These are phyloP conservation scores for Lablab purpureus DNA, from an alignment of 306 rosid species.

Conservation along the genomic window DNA sequence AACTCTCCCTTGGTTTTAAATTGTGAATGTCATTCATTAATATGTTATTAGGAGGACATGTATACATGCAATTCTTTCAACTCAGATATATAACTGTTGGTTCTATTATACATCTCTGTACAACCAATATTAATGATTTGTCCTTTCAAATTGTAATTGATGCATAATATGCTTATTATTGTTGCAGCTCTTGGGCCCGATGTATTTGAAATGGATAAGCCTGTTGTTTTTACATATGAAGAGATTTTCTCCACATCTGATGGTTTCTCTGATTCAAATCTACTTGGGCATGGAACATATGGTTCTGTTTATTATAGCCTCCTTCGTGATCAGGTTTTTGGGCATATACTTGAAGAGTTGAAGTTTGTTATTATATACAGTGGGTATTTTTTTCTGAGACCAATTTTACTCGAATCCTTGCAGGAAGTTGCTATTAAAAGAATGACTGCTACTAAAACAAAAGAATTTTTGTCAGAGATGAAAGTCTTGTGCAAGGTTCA, in stretches of 20 bases:
- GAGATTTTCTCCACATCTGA: constrained; percentile 79
- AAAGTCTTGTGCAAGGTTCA: constrained; percentile 97
- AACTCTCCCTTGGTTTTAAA: background rate
- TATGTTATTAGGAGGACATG: background rate
- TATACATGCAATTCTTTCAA: background rate
- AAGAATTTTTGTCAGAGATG: constrained; percentile 88
- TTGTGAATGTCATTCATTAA: background rate
- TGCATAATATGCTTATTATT: constrained; percentile 33
- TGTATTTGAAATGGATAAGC: constrained; percentile 81
- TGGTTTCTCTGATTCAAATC: constrained; percentile 88
- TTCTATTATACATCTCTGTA: constrained; percentile 16
- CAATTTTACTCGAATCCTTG: constrained; percentile 44
- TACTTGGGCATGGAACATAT: constrained; percentile 94
- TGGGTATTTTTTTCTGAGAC: constrained; percentile 31
- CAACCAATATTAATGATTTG: constrained; percentile 18
- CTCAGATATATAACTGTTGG: background rate
- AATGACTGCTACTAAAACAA: constrained; percentile 95
- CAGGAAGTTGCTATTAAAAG: constrained; percentile 97
- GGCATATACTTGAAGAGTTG: constrained; percentile 36
- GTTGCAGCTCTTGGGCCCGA: constrained; percentile 75
- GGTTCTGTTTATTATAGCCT: constrained; percentile 90
- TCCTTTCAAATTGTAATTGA: constrained; percentile 25
- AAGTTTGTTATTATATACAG: constrained; percentile 1
- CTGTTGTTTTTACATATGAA: constrained; percentile 78
- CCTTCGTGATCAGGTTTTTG: constrained; percentile 83